These are phyloP conservation scores for Ogataea pignaliae DNA, from an alignment of 805 yeast genomes.

Conservation along the genomic window DNA sequence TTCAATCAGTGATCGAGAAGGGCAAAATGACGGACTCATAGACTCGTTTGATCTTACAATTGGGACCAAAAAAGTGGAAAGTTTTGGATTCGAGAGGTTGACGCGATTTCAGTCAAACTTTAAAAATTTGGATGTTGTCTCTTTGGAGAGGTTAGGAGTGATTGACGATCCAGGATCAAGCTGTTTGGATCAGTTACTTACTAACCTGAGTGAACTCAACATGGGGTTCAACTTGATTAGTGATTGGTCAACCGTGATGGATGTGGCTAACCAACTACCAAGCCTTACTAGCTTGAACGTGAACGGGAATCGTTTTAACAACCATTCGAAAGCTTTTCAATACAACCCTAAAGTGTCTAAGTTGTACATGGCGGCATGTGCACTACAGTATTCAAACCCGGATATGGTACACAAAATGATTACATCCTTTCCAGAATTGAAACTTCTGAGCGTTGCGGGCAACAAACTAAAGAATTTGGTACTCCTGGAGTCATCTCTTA, in stretches of 20 bases:
- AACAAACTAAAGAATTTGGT: slow-evolving; percentile 10
- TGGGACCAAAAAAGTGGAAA: slow-evolving; percentile 56
- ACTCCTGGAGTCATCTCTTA: slow-evolving; percentile 16
- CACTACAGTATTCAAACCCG: slow-evolving; percentile 2
- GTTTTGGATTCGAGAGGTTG: slow-evolving; percentile 61
- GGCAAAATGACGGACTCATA: slow-evolving; percentile 8
- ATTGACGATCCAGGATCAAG: slow-evolving; percentile 10
- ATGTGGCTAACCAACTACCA: slow-evolving; percentile 34
- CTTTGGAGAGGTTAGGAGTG: slow-evolving; percentile 44
- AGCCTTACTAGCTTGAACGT: slow-evolving; percentile 40
- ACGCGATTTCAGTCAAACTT: slow-evolving; percentile 45
- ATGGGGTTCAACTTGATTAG: slow-evolving; percentile 55
- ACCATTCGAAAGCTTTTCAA: slow-evolving; percentile 1
- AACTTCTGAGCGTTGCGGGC: slow-evolving; percentile 29
- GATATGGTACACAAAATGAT: background rate
- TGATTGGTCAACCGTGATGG: slow-evolving; percentile 35
- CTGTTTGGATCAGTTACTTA: slow-evolving; percentile 9
- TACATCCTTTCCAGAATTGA: slow-evolving; percentile 13
- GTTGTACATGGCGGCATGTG: slow-evolving; percentile 18
- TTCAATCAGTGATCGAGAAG: slow-evolving; percentile 6
- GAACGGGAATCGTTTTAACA: slow-evolving; percentile 47
- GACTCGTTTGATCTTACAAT: slow-evolving; percentile 33
- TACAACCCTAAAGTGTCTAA: slow-evolving; percentile 6
- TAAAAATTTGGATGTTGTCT: slow-evolving; percentile 38
- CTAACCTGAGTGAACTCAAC: slow-evolving; percentile 41